Base-by-base conservation (phyloP, 306 rosid species). In the Malus fusca region DNA sequence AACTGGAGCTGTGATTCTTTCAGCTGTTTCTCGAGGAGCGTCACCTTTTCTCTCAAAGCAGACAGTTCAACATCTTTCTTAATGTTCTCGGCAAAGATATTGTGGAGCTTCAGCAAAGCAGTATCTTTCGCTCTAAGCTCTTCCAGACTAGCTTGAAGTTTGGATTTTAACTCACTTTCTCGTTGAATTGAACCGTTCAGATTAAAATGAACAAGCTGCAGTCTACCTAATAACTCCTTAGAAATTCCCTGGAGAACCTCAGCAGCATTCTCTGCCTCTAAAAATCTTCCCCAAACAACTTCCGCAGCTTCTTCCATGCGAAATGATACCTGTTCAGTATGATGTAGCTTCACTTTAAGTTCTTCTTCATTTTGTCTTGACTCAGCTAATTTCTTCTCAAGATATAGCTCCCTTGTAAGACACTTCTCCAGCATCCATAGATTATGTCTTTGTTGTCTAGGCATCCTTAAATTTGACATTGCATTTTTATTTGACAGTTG, bases 251-350 rank as follows among this genome's bases (percentile, higher is more conserved):
- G 88, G 69, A 92, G 89, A 76, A 84, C 88, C 86, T 88, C 98
- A 1, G 89, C 77, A 33, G 91, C 86, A 83, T 86, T 92, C 64
- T 96, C 98, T n/a, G 97, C 99, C 87, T 96, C 99, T 42, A 96
- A 81, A 81, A 95, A 95, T 82, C 98, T 89, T 83, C 97, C 97
- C 98, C 97, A 95, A 82, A 95, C 92, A 69, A 91, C 91, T 87
- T 88, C 89, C 9, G 96, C 88, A 23, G 97, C 88, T 82, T 90
- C 98, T 82, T 90, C 97, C 97, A 90, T 92, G 77, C 67, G 87
- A 71, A 84, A 80, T 21, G 92, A 83, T 46, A 87, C 92, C 79
- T 96, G 96, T 81, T 96, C 96, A 0, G 88, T 88, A 84, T 84
- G 86, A 74, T 79, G 96, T 46, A 96, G 89, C 91, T 96, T 96